phyloP scores from a whole-genome alignment of 768 basidiomycete genomes.

The Russula earlei region DNA sequence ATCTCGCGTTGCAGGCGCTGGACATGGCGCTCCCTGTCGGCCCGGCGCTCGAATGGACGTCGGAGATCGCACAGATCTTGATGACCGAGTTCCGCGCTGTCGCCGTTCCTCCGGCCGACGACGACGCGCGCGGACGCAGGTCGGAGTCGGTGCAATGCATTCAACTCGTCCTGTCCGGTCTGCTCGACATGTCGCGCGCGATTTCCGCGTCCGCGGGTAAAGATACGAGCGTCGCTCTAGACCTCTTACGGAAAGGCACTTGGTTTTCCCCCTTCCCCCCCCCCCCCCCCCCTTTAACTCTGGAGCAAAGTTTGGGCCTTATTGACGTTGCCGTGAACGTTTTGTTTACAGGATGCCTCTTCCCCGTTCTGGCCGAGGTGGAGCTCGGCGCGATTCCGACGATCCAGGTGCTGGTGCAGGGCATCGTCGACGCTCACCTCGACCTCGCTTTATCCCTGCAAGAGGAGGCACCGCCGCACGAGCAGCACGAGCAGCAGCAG shows the following conservation, averaged over 20 bases:
- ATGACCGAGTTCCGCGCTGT: constrained; percentile 41
- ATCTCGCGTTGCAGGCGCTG: constrained; percentile 53
- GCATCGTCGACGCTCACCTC: constrained; percentile 45
- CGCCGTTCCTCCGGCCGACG: background rate
- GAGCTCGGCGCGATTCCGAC: constrained; percentile 7
- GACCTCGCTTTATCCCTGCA: constrained; percentile 34
- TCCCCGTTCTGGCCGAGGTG: constrained; percentile 1
- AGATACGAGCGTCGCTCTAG: background rate
- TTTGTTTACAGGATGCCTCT: constrained; percentile 14
- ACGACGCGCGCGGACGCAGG: constrained; percentile 4
- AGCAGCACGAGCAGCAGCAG: too few species aligned
- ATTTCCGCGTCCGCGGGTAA: constrained; percentile 2
- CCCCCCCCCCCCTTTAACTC: background rate
- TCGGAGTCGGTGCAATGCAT: constrained; percentile 18
- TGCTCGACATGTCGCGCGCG: constrained; percentile 33
- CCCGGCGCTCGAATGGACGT: constrained; percentile 54
- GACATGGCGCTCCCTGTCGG: constrained; percentile 42
- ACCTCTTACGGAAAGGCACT: constrained; percentile 11
- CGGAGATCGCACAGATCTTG: constrained; percentile 47
- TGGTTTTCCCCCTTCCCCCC: background rate
- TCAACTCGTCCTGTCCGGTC: constrained; percentile 11
- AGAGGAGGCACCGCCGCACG: constrained; percentile 29
- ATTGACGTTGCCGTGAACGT: background rate
- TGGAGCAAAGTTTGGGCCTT: background rate
- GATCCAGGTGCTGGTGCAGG: constrained; percentile 4